Evolutionary conservation across 2,329 filamentous ascomycete species (phyloP).

Genomic region (Cladosporium sp.): DNA sequence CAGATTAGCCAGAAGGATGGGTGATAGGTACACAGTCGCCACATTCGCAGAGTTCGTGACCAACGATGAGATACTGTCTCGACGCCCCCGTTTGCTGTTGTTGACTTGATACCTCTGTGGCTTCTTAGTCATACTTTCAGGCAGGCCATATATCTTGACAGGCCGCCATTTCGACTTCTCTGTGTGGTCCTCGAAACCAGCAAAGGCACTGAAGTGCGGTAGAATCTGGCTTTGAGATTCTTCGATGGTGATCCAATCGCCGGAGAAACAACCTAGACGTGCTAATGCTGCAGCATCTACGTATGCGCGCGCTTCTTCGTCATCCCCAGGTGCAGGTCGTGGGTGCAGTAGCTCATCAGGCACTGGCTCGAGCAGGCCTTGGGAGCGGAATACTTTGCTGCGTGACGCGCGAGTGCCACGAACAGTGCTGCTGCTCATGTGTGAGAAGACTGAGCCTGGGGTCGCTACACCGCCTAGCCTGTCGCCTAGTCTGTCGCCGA

Average conservation of each 20-base stretch:
- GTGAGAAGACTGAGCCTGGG: constrained; percentile 84
- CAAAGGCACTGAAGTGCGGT: constrained; percentile 64
- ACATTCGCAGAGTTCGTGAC: constrained; percentile 50
- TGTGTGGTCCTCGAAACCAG: constrained; percentile 61
- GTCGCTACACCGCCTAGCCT: constrained; percentile 72
- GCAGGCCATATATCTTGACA: constrained; percentile 82
- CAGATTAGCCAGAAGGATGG: constrained; percentile 81
- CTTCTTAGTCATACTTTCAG: constrained; percentile 62
- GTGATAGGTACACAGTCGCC: constrained; percentile 70
- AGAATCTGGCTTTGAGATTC: constrained; percentile 67
- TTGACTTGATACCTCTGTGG: constrained; percentile 53
- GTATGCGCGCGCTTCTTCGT: constrained; percentile 80
- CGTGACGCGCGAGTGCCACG: constrained; percentile 60
- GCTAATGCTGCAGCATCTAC: constrained; percentile 82
- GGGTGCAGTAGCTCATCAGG: constrained; percentile 78
- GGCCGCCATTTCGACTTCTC: constrained; percentile 70
- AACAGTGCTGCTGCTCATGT: constrained; percentile 78
- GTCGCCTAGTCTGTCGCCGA: constrained; percentile 62
- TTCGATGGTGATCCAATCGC: constrained; percentile 91
- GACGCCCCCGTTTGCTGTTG: constrained; percentile 40
- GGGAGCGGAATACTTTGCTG: constrained; percentile 78
- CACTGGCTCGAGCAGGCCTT: constrained; percentile 69
- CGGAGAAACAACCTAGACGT: constrained; percentile 92
- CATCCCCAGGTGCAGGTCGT: constrained; percentile 77
- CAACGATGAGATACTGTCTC: constrained; percentile 52